phyloP scores from a whole-genome alignment of 2,329 filamentous ascomycete species.

The Colletotrichum trifolii region DNA sequence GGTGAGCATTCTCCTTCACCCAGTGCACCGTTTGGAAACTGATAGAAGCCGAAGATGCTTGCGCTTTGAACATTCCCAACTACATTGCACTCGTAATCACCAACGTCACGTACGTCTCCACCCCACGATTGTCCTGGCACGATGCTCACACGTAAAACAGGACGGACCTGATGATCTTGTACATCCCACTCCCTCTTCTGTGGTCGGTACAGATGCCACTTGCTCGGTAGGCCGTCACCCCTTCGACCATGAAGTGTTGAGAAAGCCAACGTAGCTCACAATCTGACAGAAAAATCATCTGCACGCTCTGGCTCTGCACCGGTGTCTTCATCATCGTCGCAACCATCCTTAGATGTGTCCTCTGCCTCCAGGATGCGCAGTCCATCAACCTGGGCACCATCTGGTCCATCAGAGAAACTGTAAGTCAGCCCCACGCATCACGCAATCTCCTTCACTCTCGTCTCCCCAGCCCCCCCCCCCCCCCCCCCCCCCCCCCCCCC shows the following conservation, averaged over 20 bases:
- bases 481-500: neutral
- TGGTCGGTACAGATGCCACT: slow-evolving; percentile 40
- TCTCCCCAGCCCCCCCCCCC: neutral
- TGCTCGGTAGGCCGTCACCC: slow-evolving; percentile 30
- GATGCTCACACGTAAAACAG: neutral
- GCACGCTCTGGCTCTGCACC: slow-evolving; percentile 41
- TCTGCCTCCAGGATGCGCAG: slow-evolving; percentile 39
- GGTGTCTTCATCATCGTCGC: slow-evolving; percentile 43
- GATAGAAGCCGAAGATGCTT: slow-evolving; percentile 35
- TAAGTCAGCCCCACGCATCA: slow-evolving; percentile 28
- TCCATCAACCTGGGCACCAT: slow-evolving; percentile 41
- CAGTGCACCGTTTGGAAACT: neutral
- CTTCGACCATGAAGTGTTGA: neutral
- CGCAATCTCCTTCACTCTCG: slow-evolving; percentile 8
- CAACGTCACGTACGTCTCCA: slow-evolving; percentile 38
- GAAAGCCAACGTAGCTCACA: neutral
- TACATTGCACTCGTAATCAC: slow-evolving; percentile 40
- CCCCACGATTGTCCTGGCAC: neutral
- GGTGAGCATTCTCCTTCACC: slow-evolving; percentile 19
- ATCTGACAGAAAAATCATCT: slow-evolving; percentile 39
- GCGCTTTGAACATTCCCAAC: slow-evolving; percentile 36
- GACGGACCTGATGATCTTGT: slow-evolving; percentile 40
- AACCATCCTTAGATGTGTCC: slow-evolving; percentile 40
- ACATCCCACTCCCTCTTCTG: slow-evolving; percentile 40
- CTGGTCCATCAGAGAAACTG: slow-evolving; percentile 44